A percentile compares a stretch with the other conserved stretches of the same genome.
These are phyloP conservation scores for Ligustrum vulgare DNA, from an alignment of 257 asterid genomes.

Conservation along the genomic window DNA sequence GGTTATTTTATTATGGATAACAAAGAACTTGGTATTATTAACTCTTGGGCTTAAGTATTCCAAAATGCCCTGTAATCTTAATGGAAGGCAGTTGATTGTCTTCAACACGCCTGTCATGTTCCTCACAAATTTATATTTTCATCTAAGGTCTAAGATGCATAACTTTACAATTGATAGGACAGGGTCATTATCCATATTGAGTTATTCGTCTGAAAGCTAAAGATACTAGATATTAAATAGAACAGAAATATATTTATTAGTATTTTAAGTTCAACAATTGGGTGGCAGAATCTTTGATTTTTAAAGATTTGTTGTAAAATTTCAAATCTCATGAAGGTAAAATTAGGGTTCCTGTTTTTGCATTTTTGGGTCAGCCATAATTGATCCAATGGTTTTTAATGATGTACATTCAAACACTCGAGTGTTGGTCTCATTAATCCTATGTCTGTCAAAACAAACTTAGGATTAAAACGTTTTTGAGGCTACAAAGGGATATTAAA, in stretches of 20 bases:
- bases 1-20: neutral
- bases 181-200: too few relatives aligned
- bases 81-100: neutral
- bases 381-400: slow-evolving; percentile 12
- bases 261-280: neutral
- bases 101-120: neutral
- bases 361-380: neutral
- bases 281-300: neutral
- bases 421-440: neutral
- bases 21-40: neutral
- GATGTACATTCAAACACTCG: neutral
- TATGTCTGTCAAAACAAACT: slow-evolving; percentile 1
- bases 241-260: neutral
- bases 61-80: neutral
- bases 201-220: neutral
- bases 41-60: neutral
- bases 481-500: neutral
- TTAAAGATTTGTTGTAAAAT: neutral
- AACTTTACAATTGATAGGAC: neutral
- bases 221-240: neutral
- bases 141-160: neutral
- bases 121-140: neutral
- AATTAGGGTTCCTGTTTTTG: neutral
- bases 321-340: neutral
- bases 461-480: neutral